Conservation (phyloP, 2,329 filamentous ascomycete genomes). For the Aspergillus sp. region DNA sequence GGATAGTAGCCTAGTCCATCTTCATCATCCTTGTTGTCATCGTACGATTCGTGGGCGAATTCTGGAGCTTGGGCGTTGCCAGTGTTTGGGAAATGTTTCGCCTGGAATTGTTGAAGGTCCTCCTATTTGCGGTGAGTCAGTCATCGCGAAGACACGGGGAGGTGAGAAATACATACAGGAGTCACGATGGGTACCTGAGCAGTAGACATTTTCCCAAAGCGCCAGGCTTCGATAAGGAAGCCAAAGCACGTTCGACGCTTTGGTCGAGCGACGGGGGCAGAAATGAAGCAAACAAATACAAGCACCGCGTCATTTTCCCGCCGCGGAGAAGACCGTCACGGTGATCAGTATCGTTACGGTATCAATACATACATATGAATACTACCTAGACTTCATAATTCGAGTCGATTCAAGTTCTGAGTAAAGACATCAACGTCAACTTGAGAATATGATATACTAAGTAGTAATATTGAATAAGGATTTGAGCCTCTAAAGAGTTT, state of each 20-base stretch:
- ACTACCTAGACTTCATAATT: not conserved
- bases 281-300: not conserved
- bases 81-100: constrained; percentile 58
- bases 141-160: not conserved
- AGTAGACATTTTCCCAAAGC: constrained; percentile 20
- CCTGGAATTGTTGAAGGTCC: constrained; percentile 64
- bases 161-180: constrained; percentile 30
- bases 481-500: no score
- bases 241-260: not conserved
- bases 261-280: not conserved
- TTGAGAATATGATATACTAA: no score
- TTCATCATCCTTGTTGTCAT: constrained; percentile 35
- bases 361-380: not conserved
- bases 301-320: not conserved
- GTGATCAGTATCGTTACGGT: constrained; percentile 1
- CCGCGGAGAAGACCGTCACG: no score
- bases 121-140: constrained; percentile 48
- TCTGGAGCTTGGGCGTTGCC: constrained; percentile 12
- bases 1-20: constrained; percentile 81
- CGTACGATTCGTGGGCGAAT: not conserved
- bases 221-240: not conserved
- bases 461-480: no score
- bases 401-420: not conserved
- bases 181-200: constrained; percentile 41
- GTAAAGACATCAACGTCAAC: no score